These are phyloP conservation scores for Gyrodon lividus DNA, from an alignment of 768 basidiomycete species.

Conservation along the genomic window DNA sequence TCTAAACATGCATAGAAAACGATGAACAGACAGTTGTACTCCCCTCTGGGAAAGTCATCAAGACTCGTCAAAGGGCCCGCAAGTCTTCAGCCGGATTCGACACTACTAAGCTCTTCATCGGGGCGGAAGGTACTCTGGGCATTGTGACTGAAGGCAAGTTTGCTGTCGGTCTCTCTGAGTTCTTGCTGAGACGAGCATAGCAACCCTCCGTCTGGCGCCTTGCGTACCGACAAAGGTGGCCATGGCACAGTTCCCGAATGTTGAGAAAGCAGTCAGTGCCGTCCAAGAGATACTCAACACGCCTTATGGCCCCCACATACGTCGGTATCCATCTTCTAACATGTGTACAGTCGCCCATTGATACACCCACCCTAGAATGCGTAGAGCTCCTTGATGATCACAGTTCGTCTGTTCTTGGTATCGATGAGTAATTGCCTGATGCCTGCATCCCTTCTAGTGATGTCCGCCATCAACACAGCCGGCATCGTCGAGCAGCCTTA, in stretches of 20 bases:
- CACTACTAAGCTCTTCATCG: constrained; percentile 83
- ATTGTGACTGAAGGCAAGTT: constrained; percentile 78
- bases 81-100: constrained; percentile 91
- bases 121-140: constrained; percentile 86
- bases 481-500: constrained; percentile 61
- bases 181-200: constrained; percentile 36
- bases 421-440: neutral
- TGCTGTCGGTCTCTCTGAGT: neutral
- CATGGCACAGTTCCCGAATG: constrained; percentile 82
- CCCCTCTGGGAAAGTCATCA: constrained; percentile 82
- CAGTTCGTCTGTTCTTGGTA: constrained; percentile 39
- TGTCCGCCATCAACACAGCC: constrained; percentile 70
- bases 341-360: neutral
- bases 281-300: constrained; percentile 78
- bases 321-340: constrained; percentile 39
- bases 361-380: constrained; percentile 55
- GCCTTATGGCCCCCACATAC: constrained; percentile 68
- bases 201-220: constrained; percentile 80
- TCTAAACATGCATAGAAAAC: neutral
- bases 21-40: constrained; percentile 71
- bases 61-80: constrained; percentile 74
- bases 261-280: constrained; percentile 73
- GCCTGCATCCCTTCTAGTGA: constrained; percentile 44
- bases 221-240: constrained; percentile 81
- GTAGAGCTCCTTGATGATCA: constrained; percentile 82